Evolutionary conservation across 1,284 basidiomycete genomes (phyloP), one percentile per base, ranked within the genome.

Genomic region (Coniferiporia sulphurascens): DNA sequence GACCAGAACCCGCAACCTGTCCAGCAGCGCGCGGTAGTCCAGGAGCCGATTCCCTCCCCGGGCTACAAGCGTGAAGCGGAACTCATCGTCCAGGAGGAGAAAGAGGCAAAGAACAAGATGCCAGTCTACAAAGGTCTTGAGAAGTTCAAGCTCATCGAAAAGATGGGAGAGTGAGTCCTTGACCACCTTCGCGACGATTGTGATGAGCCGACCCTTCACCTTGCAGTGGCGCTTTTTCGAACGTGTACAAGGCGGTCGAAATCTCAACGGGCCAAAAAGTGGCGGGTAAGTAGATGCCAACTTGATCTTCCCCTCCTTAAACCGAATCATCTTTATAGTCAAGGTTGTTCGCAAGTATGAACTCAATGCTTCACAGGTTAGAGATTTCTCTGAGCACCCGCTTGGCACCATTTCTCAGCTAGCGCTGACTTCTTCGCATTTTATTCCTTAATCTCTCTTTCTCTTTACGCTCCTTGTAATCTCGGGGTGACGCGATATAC

Each of bases 271-370:
- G 88, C 17, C 79, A 86, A 70, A 91, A 91, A 73, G 92, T 97
- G 38, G 97, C 97, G 64, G 85, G 95, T 92, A 70, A 62, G 77
- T 73, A 58, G 43, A 46, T 7, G 51, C 56, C 58, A 59, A 34
- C 27, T 53, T 50, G 61, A 38, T 49, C 35, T 19, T 19, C 15
- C 52, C 48, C 63, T 57, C 54, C 49, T 45, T 61, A 55, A 53
- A 59, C n/a, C 56, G 51, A 58, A 59, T 48, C 55, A 41, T 17
- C 48, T 65, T 45, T 63, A 10, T 71, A 88, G 92, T 98, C 79
- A 98, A 98, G 76, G 91, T 96, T 55, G 97, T 99, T 55, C 90
- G 97, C 69, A 99, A 99, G 74, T 96, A 86, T 70, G 97, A 99
- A 70, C 79, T 98, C 61, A 98, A 92, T 72, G 85, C 91, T 51